Base-by-base conservation (phyloP, 2,329 filamentous ascomycete species). In the Bipolaris sorokiniana region DNA sequence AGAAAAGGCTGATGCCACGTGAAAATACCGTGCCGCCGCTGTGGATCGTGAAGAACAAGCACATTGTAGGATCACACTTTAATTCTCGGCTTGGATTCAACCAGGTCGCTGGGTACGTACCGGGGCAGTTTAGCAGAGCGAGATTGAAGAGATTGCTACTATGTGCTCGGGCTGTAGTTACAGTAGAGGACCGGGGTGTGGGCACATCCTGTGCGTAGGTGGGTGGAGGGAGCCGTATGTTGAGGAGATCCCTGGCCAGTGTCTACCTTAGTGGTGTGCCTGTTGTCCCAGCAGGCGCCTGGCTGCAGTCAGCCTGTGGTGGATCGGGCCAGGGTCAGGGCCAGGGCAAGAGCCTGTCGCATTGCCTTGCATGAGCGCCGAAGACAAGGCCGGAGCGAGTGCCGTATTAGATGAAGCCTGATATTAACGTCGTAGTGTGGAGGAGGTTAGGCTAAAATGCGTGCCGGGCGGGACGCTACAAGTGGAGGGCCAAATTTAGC, bases 401-500 rank as follows among this genome's bases (percentile, higher is more conserved):
- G 59, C 62, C 58, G 57, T 56, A 59, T 63, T 71, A 65, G 59
- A 70, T 71, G 67, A 66, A 46, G 54, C 7, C 41, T 53, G 65
- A 73, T 71, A 74, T 72, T 68, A 68, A 68, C 55, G 52, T 57
- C 46, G 58, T 60, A 62, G 65, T 57, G 65, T 63, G 53, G 65
- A 62, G 49, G 55, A 51, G 46, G 70, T 68, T 63, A 74, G 70
- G 71, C 70, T 74, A 72, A 73, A 73, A 49, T 51, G 48, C 51
- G 50, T 56, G 55, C 61, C 57, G 66, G 57, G 41, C 45, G 58
- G 54, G 49, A 50, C 42, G 60, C 53, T 58, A 67, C 62, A 62
- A 65, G 69, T 58, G 61, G 28, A 31, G 28, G 58, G 70, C 64
- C 55, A 58, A 50, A 61, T 58, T 65, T 37, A 48, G 52, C 56